These are phyloP conservation scores for Pelargonium australe DNA, from an alignment of 441 rosid species.

Conservation along the genomic window DNA sequence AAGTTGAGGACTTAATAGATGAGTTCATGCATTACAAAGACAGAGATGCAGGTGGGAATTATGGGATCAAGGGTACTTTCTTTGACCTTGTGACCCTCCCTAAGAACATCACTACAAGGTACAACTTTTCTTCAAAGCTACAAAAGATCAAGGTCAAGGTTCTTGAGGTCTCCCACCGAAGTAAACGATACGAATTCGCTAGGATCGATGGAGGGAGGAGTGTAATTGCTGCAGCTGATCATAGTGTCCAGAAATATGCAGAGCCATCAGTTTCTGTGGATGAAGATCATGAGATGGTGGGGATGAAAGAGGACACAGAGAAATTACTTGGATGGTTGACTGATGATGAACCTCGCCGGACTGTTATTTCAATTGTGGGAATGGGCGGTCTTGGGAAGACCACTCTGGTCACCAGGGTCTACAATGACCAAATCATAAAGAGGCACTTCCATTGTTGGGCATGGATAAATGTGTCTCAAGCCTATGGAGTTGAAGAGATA, in stretches of 20 bases:
- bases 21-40: conserved; percentile 9
- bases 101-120: background rate
- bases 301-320: conserved; percentile 6
- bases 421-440: conserved; percentile 5
- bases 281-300: conserved; percentile 5
- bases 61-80: background rate
- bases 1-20: background rate
- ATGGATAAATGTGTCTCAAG: conserved; percentile 2
- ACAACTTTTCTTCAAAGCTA: background rate
- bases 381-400: conserved; percentile 8
- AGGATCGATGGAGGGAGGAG: background rate
- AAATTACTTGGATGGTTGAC: conserved; percentile 5
- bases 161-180: background rate
- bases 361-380: conserved; percentile 1
- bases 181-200: background rate
- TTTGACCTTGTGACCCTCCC: conserved; percentile 1
- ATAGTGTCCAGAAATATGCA: background rate
- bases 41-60: background rate
- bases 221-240: background rate
- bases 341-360: background rate
- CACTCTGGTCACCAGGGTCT: conserved; percentile 1
- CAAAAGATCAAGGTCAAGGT: background rate
- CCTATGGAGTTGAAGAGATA: background rate
- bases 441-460: conserved; percentile 4
- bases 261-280: conserved; percentile 1